Evolutionary conservation across 257 asterid genomes (phyloP).

Genomic region (Coffea canephora): DNA sequence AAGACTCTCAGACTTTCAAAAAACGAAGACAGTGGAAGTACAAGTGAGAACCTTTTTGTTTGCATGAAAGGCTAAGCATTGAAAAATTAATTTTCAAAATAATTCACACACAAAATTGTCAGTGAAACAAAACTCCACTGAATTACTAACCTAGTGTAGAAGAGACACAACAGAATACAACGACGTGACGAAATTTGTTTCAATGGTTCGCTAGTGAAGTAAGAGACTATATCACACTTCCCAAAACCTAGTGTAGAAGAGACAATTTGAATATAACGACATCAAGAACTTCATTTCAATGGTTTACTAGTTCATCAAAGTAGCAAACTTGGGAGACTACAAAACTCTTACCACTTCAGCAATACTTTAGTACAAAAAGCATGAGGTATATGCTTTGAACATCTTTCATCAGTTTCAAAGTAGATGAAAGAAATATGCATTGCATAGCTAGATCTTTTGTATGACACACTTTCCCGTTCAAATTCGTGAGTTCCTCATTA

Average conservation of each 20-base stretch:
- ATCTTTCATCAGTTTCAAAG: background rate
- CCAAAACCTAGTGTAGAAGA: background rate
- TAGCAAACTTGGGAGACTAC: background rate
- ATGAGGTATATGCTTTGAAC: background rate
- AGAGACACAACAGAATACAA: background rate
- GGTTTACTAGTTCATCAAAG: background rate
- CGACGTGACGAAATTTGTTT: background rate
- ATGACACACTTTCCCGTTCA: background rate
- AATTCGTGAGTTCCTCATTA: background rate
- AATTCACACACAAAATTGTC: background rate
- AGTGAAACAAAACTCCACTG: background rate
- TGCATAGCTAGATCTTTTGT: background rate
- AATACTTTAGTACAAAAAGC: background rate
- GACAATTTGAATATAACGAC: background rate
- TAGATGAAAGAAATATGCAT: background rate
- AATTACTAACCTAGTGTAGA: background rate
- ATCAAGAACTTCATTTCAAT: background rate
- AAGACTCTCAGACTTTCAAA: constrained; percentile 36
- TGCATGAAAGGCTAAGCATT: background rate
- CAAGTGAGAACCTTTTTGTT: background rate
- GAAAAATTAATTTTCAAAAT: background rate
- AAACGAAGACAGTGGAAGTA: background rate
- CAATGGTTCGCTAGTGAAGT: background rate
- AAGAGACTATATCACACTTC: background rate
- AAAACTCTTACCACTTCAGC: background rate